Evolutionary conservation across 1,284 basidiomycete genomes (phyloP).

Genomic region (Pyrrhoderma noxium): DNA sequence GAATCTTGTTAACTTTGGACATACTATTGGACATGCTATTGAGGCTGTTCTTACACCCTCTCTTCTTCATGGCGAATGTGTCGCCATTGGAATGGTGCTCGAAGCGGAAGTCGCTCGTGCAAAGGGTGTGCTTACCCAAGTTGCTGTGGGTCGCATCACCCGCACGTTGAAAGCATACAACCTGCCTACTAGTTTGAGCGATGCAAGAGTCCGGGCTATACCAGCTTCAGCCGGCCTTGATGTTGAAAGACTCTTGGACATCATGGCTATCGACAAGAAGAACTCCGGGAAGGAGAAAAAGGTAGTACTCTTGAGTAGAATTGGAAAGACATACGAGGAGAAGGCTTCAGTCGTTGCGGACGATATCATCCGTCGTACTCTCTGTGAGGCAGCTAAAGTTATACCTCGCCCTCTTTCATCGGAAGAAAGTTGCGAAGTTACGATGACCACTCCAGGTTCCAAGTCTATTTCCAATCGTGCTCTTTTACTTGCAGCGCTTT

Average conservation of each 20-base stretch:
- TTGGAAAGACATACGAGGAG: constrained; percentile 90
- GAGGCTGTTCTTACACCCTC: constrained; percentile 89
- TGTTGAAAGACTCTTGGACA: constrained; percentile 82
- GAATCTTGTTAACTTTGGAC: constrained; percentile 96
- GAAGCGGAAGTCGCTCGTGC: constrained; percentile 90
- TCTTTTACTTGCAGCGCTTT: constrained; percentile 89
- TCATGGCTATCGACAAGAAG: constrained; percentile 97
- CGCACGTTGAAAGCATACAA: constrained; percentile 83
- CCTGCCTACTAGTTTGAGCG: constrained; percentile 73
- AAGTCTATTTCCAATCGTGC: constrained; percentile 98
- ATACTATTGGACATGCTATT: constrained; percentile 94
- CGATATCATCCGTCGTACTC: constrained; percentile 70
- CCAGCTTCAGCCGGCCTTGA: constrained; percentile 68
- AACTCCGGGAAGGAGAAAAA: constrained; percentile 90
- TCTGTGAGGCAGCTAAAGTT: constrained; percentile 73
- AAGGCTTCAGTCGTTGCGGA: constrained; percentile 86
- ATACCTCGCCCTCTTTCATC: constrained; percentile 62
- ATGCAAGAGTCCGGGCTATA: constrained; percentile 67
- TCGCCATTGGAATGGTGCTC: constrained; percentile 88
- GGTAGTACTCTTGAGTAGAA: constrained; percentile 85
- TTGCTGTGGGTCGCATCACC: constrained; percentile 81
- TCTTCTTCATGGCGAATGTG: constrained; percentile 91
- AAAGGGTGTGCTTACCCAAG: constrained; percentile 80
- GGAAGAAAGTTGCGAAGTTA: no score
- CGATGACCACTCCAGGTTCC: constrained; percentile 89